A percentile compares a stretch with the other conserved stretches of the same genome.
phyloP scores from a whole-genome alignment of 1,284 basidiomycete genomes.

The Pyrrhoderma noxium region DNA sequence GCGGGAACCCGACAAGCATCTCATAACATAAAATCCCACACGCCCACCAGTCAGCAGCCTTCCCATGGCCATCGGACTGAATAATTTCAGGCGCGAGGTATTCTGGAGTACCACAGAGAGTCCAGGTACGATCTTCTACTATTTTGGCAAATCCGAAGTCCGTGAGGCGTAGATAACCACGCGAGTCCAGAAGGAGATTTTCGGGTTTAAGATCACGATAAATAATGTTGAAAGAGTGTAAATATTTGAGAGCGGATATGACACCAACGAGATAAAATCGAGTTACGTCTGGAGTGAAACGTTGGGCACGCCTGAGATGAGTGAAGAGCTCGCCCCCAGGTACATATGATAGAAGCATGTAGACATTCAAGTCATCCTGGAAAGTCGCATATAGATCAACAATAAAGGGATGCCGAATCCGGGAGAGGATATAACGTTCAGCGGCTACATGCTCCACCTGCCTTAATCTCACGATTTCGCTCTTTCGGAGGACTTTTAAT shows the following conservation, averaged over 20 bases:
- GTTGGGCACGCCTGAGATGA: slow-evolving; percentile 83
- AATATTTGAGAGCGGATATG: slow-evolving; percentile 89
- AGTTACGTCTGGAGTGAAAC: slow-evolving; percentile 96
- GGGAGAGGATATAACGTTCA: slow-evolving; percentile 90
- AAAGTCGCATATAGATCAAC: slow-evolving; percentile 93
- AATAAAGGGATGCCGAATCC: slow-evolving; percentile 75
- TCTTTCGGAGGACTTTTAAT: slow-evolving; percentile 89
- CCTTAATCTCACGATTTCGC: slow-evolving; percentile 90
- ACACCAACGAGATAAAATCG: slow-evolving; percentile 99
- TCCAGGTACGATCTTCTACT: slow-evolving; percentile 99
- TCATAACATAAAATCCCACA: slow-evolving; percentile 96
- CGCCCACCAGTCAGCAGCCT: slow-evolving; percentile 99
- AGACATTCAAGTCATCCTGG: slow-evolving; percentile 91
- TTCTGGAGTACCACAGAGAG: slow-evolving; percentile 96
- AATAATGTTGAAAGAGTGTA: slow-evolving; percentile 97
- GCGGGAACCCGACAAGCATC: slow-evolving; percentile 90
- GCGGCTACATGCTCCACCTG: slow-evolving; percentile 99
- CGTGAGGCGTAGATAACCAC: slow-evolving; percentile 94
- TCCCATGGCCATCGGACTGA: slow-evolving; percentile 95
- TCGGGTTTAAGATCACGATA: slow-evolving; percentile 99
- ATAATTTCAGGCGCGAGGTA: slow-evolving; percentile 95
- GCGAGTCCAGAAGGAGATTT: slow-evolving; percentile 90
- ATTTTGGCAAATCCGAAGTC: slow-evolving; percentile 99
- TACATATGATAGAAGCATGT: slow-evolving; percentile 99
- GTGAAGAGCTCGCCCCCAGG: slow-evolving; percentile 97